Evolutionary conservation across 257 asterid genomes (phyloP).

Genomic region (Solanum tarijense): DNA sequence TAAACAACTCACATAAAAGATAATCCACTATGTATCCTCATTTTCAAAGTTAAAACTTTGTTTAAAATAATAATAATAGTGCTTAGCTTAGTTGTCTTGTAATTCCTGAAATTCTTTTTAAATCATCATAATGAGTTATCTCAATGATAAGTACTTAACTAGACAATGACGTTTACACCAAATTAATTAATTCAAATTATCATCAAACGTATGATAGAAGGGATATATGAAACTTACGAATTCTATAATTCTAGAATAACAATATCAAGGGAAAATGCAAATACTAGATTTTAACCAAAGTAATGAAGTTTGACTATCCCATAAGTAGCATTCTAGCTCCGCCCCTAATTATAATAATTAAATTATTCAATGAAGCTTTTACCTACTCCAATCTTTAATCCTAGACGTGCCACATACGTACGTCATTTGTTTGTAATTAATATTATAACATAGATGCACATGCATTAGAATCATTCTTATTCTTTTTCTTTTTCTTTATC

Average conservation of each 20-base stretch:
- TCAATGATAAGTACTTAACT: neutral
- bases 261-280: neutral
- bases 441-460: neutral
- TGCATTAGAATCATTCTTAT: neutral
- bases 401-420: neutral
- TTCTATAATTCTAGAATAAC: neutral
- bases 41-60: neutral
- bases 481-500: neutral
- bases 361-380: neutral
- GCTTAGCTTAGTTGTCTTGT: neutral
- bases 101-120: neutral
- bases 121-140: neutral
- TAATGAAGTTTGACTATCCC: neutral
- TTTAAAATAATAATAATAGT: neutral
- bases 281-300: neutral
- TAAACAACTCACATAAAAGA: neutral
- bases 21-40: neutral
- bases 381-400: neutral
- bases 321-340: neutral
- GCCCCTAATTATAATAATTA: neutral
- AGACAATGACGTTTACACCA: neutral
- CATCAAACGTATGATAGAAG: neutral
- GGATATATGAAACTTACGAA: neutral
- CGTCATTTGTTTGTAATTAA: neutral
- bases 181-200: neutral